phyloP scores from a whole-genome alignment of 805 yeast genomes.

The Lipomyces yamadae region DNA sequence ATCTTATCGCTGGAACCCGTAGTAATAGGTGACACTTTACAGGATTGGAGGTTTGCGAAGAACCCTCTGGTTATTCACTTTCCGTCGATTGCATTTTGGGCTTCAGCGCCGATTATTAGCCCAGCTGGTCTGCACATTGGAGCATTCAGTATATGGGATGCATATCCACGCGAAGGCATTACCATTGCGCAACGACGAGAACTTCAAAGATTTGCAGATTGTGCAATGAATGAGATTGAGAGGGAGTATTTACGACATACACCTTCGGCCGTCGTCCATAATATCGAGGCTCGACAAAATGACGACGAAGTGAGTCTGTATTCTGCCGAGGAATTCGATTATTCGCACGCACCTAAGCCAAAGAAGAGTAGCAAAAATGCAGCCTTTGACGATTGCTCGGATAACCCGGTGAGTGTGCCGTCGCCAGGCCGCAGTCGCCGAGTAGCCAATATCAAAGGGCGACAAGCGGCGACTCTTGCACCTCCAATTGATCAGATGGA shows the following conservation, averaged over 20 bases:
- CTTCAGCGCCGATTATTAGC: slow-evolving; percentile 61
- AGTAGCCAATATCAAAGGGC: background rate
- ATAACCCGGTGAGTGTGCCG: background rate
- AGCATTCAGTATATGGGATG: slow-evolving; percentile 27
- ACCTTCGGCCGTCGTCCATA: background rate
- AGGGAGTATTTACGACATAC: background rate
- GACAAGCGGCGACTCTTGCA: background rate
- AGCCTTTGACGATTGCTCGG: background rate
- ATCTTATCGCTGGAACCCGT: slow-evolving; percentile 62
- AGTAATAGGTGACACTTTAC: slow-evolving; percentile 60
- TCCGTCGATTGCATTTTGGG: slow-evolving; percentile 65
- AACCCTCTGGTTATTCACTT: slow-evolving; percentile 68
- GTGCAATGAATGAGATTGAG: slow-evolving; percentile 11
- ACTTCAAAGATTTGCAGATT: slow-evolving; percentile 23
- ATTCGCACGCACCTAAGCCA: background rate
- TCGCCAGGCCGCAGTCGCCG: background rate
- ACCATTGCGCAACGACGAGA: background rate
- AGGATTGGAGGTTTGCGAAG: slow-evolving; percentile 69
- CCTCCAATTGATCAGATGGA: background rate
- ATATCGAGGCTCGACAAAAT: background rate
- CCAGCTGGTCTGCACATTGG: slow-evolving; percentile 22
- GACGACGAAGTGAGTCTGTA: slow-evolving; percentile 11
- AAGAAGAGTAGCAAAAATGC: background rate
- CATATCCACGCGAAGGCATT: slow-evolving; percentile 20
- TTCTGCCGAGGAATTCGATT: slow-evolving; percentile 26